phyloP scores from a whole-genome alignment of 1,284 basidiomycete genomes.

The Xerocomus amazonicus region DNA sequence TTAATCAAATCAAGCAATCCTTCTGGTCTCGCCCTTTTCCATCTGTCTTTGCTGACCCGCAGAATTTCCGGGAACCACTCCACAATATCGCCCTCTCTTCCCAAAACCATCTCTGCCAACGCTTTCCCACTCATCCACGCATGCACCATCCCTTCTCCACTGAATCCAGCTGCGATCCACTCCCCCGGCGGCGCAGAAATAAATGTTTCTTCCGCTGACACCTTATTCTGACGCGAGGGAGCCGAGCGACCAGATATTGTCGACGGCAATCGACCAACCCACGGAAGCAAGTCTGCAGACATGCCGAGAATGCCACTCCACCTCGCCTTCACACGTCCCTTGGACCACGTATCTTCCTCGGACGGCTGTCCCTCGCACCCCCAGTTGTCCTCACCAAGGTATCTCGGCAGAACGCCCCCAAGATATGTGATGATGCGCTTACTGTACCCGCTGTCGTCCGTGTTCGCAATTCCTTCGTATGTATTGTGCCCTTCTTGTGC shows the following conservation, averaged over 20 bases:
- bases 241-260: constrained; percentile 34
- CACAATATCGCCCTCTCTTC: constrained; percentile 31
- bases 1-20: constrained; percentile 25
- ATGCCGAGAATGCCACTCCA: constrained; percentile 55
- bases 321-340: constrained; percentile 41
- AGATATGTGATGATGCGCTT: constrained; percentile 37
- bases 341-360: constrained; percentile 29
- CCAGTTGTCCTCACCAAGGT: constrained; percentile 43
- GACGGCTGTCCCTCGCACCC: constrained; percentile 33
- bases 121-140: constrained; percentile 36
- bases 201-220: constrained; percentile 1
- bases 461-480: constrained; percentile 39
- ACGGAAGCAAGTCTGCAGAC: constrained; percentile 42
- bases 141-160: constrained; percentile 36
- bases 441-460: constrained; percentile 42
- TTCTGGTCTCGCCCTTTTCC: constrained; percentile 40
- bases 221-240: constrained; percentile 12
- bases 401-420: constrained; percentile 39
- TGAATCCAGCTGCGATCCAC: constrained; percentile 42
- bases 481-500: constrained; percentile 33
- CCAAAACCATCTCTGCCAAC: constrained; percentile 35
- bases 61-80: constrained; percentile 46
- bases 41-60: constrained; percentile 39
- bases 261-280: constrained; percentile 44
- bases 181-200: constrained; percentile 38